phyloP scores from a whole-genome alignment of 2,329 filamentous ascomycete species.

The Pseudogymnoascus destructans region DNA sequence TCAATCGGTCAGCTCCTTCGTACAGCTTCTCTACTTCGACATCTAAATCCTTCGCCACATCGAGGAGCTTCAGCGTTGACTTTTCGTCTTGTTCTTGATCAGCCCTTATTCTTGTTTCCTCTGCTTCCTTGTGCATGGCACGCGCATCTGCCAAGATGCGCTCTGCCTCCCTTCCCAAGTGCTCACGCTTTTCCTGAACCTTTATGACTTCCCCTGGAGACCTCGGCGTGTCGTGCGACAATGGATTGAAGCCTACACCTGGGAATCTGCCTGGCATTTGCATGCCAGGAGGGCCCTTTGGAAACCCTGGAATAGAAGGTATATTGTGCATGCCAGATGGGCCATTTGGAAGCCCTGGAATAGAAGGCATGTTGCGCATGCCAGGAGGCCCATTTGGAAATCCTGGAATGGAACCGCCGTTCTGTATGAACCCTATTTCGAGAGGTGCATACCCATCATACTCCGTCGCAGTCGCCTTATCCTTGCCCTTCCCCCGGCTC shows the following conservation, averaged over 20 bases:
- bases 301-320: not conserved
- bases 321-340: not conserved
- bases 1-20: not conserved
- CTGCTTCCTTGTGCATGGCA: not conserved
- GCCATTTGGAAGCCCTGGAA: not conserved
- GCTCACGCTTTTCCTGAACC: not conserved
- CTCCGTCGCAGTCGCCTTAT: slow-evolving; percentile 23
- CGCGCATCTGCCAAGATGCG: not conserved
- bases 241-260: not conserved
- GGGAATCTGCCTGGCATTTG: not conserved
- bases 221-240: not conserved
- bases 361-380: not conserved
- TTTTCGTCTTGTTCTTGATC: not conserved
- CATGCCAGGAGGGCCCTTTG: not conserved
- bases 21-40: slow-evolving; percentile 1
- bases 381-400: not conserved
- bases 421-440: not conserved
- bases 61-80: not conserved
- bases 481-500: slow-evolving; percentile 23
- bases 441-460: not conserved
- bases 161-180: slow-evolving; percentile 1
- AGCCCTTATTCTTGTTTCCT: not conserved
- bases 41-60: not conserved
- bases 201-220: not conserved
- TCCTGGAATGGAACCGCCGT: not conserved